phyloP scores from a whole-genome alignment of 2,329 filamentous ascomycete genomes.

The Teratosphaeria epicoccoides region DNA sequence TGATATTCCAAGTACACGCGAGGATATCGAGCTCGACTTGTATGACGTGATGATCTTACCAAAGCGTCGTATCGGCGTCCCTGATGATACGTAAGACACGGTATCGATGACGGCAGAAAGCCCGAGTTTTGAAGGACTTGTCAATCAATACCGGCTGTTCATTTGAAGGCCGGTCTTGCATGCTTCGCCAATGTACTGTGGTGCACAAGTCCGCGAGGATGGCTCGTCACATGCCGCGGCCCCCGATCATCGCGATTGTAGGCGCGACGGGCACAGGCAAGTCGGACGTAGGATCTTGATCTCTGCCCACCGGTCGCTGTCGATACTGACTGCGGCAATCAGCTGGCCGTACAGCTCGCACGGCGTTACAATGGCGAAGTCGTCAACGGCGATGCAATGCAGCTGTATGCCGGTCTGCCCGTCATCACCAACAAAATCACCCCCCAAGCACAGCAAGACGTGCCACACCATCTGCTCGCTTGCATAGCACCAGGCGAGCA shows the following conservation, averaged over 20 bases:
- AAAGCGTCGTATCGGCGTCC: not conserved
- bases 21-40: not conserved
- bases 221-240: not conserved
- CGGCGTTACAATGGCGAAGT: conserved; percentile 78
- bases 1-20: no score
- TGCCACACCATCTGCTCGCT: conserved; percentile 82
- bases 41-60: not conserved
- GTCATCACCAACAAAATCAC: conserved; percentile 94
- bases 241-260: conserved; percentile 63
- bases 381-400: conserved; percentile 97
- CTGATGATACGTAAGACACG: not conserved
- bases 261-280: conserved; percentile 91
- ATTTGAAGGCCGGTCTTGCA: not conserved
- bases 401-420: conserved; percentile 83
- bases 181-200: not conserved
- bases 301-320: not conserved
- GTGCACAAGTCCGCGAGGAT: not conserved
- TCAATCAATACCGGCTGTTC: not conserved
- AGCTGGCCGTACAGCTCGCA: conserved; percentile 87
- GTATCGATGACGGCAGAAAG: not conserved
- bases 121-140: not conserved
- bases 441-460: conserved; percentile 58
- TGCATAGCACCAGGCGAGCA: conserved; percentile 64
- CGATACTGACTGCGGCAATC: conserved; percentile 29
- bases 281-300: conserved; percentile 56